Percentiles rank a stretch among this genome's conserved stretches.
Evolutionary conservation across 805 yeast genomes (phyloP).

Genomic region (Candida dendrica): DNA sequence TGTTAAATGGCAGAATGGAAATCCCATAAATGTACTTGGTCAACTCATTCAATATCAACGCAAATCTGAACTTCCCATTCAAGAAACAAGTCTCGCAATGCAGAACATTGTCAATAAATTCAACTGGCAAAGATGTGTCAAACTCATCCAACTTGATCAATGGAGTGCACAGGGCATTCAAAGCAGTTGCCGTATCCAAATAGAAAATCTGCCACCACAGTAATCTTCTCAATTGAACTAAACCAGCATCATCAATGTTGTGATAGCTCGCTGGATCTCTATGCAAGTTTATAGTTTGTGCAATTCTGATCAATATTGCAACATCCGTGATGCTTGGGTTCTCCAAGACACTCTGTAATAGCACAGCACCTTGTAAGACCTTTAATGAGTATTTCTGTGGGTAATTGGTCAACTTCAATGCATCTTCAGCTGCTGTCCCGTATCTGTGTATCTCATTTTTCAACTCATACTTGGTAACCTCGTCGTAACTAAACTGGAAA

Average conservation of each 20-base stretch:
- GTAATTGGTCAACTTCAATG: constrained; percentile 41
- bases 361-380: constrained; percentile 39
- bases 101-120: constrained; percentile 29
- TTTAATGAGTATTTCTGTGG: constrained; percentile 37
- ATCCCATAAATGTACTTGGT: constrained; percentile 45
- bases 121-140: constrained; percentile 51
- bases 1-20: constrained; percentile 30
- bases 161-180: constrained; percentile 49
- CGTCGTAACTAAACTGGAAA: constrained; percentile 44
- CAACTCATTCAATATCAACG: constrained; percentile 44
- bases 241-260: constrained; percentile 38
- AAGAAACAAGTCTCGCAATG: constrained; percentile 41
- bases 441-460: constrained; percentile 42
- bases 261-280: constrained; percentile 54
- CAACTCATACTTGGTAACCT: constrained; percentile 20
- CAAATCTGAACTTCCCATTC: constrained; percentile 47
- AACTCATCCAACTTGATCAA: constrained; percentile 44
- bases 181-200: constrained; percentile 48
- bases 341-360: constrained; percentile 45
- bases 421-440: constrained; percentile 41
- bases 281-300: constrained; percentile 48
- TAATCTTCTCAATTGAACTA: constrained; percentile 45
- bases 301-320: constrained; percentile 48
- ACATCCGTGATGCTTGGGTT: constrained; percentile 50
- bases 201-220: constrained; percentile 67